phyloP scores from a whole-genome alignment of 2,329 filamentous ascomycete species.

The Spiromastix sp. region DNA sequence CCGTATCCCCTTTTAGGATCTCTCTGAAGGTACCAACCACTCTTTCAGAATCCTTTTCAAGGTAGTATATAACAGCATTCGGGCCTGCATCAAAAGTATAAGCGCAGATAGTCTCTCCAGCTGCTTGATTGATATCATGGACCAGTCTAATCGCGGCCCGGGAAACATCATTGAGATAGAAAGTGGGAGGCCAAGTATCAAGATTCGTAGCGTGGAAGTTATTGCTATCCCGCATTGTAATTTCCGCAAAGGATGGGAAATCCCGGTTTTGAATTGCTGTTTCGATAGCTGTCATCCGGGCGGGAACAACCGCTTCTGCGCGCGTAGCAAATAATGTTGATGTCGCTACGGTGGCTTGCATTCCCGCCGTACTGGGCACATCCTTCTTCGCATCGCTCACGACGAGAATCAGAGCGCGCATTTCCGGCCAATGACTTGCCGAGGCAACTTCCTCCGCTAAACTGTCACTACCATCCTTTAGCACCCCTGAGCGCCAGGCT shows the following conservation, averaged over 20 bases:
- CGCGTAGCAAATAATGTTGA: conserved; percentile 77
- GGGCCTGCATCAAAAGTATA: conserved; percentile 98
- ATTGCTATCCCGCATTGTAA: conserved; percentile 96
- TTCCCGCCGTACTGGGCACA: conserved; percentile 82
- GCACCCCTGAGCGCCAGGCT: conserved; percentile 75
- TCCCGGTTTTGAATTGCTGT: conserved; percentile 66
- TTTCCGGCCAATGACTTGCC: conserved; percentile 85
- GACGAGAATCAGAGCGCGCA: conserved; percentile 86
- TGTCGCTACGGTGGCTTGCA: conserved; percentile 93
- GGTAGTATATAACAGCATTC: conserved; percentile 93
- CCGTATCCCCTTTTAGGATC: conserved; percentile 54
- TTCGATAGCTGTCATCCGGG: conserved; percentile 76
- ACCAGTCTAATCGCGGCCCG: conserved; percentile 79
- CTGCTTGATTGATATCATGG: conserved; percentile 73
- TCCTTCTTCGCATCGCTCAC: conserved; percentile 92
- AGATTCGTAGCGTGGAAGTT: conserved; percentile 91
- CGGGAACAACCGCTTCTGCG: conserved; percentile 65
- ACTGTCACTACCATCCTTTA: conserved; percentile 73
- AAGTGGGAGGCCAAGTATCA: conserved; percentile 94
- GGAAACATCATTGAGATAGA: conserved; percentile 94
- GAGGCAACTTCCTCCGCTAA: conserved; percentile 80
- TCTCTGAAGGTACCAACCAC: conserved; percentile 72
- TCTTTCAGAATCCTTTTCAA: conserved; percentile 61
- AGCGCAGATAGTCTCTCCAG: conserved; percentile 71
- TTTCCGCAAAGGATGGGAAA: conserved; percentile 75